Evolutionary conservation across 768 basidiomycete species (phyloP).

Genomic region (Cystofilobasidium ferigula): DNA sequence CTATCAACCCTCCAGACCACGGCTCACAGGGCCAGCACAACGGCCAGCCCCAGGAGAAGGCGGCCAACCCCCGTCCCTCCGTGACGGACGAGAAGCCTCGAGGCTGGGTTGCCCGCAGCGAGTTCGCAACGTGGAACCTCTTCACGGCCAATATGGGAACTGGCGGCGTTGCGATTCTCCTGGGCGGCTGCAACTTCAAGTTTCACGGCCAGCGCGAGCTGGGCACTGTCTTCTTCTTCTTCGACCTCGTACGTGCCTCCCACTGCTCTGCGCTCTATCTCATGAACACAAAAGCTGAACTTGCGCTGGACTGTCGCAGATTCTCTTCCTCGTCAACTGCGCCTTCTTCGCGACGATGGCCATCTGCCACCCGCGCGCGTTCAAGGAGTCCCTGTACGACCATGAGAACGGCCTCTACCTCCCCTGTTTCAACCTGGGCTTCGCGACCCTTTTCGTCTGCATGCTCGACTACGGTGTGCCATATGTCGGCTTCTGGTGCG

Average conservation of each 20-base stretch:
- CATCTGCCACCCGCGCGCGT: slow-evolving; percentile 12
- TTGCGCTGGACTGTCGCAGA: neutral
- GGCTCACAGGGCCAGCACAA: too few species aligned
- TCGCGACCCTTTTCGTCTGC: slow-evolving; percentile 22
- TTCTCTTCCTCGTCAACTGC: slow-evolving; percentile 17
- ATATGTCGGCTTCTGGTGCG: slow-evolving; percentile 12
- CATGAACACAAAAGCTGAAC: too few species aligned
- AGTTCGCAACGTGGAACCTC: slow-evolving; percentile 1
- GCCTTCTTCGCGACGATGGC: slow-evolving; percentile 6
- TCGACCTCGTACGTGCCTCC: slow-evolving; percentile 21
- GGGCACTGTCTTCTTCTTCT: slow-evolving; percentile 20
- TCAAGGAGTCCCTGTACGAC: slow-evolving; percentile 12
- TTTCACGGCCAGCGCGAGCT: slow-evolving; percentile 17
- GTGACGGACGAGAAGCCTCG: neutral
- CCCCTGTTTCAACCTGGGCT: slow-evolving; percentile 13
- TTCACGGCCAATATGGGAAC: slow-evolving; percentile 4
- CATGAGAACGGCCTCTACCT: slow-evolving; percentile 22
- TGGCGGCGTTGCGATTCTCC: slow-evolving; percentile 17
- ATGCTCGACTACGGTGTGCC: slow-evolving; percentile 19
- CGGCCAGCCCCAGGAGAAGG: neutral
- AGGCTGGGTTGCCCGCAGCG: neutral
- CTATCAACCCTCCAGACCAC: neutral
- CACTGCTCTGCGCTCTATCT: too few species aligned
- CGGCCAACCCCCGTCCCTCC: neutral
- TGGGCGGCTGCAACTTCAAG: slow-evolving; percentile 13